Percentiles rank a stretch among this genome's conserved stretches.
phyloP scores from a whole-genome alignment of 2,329 filamentous ascomycete genomes.

The Calonectria hongkongensis region DNA sequence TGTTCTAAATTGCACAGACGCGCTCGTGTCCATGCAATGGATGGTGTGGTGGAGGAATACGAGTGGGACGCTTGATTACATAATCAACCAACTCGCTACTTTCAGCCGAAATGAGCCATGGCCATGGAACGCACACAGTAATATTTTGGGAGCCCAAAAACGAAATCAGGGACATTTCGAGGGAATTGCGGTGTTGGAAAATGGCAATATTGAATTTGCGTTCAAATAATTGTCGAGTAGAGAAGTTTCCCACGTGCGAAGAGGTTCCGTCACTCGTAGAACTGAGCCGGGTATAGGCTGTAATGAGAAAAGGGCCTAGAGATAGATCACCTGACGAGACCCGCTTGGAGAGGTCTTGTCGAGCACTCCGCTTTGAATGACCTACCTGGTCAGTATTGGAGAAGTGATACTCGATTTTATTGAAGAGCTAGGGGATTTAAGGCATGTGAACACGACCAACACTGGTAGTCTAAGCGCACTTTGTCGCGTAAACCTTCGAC shows the following conservation, averaged over 20 bases:
- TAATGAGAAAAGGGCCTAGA: not conserved
- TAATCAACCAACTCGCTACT: not conserved
- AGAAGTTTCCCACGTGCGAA: not conserved
- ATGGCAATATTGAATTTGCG: not conserved
- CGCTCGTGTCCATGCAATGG: not conserved
- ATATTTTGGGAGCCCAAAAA: not conserved
- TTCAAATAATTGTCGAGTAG: not conserved
- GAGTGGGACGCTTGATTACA: not conserved
- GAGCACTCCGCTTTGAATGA: not conserved
- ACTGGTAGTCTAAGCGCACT: not conserved
- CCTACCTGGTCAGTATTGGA: not conserved
- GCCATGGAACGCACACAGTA: not conserved
- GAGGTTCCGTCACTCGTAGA: not conserved
- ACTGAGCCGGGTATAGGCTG: not conserved
- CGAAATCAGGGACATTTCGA: not conserved
- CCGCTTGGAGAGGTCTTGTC: not conserved
- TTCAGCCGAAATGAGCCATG: not conserved
- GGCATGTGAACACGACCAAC: no score
- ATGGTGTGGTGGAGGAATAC: not conserved
- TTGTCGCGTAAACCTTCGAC: not conserved
- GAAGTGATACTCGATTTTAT: not conserved
- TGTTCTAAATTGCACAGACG: not conserved
- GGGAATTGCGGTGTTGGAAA: not conserved
- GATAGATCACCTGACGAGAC: not conserved
- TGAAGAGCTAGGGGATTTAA: not conserved